Base-by-base conservation (phyloP, 164 flowering plant species). In the Buxus sempervirens region DNA sequence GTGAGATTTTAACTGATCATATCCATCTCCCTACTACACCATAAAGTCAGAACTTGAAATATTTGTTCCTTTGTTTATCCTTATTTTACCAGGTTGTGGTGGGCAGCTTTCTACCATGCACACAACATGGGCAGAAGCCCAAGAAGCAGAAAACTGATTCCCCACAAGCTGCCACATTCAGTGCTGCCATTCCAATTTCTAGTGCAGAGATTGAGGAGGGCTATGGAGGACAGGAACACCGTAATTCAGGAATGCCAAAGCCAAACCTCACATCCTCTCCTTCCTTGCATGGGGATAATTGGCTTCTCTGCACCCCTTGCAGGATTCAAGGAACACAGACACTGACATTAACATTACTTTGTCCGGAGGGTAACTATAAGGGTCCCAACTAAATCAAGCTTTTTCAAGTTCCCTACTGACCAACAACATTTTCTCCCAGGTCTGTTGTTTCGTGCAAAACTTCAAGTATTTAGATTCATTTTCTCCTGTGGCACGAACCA, bases 81-180 rank as follows among this genome's bases (percentile, higher is more conserved):
- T 48, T 9, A 20, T 19, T 58, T 6, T 51, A 58, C 53, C 82
- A 96, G 99, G 88, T 96, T 60, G 96, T 96, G 10, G 92, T 96
- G 23, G 99, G 99, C 16, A 96, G 98, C 67, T 96, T 96, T 77
- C 78, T 96, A 63, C 78, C 95, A 1, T 88, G 86, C 63, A 83
- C 72, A 70, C 96, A 86, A 74, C 94, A 83, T 49, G 96, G 88
- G 74, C 96, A 79, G 70, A 92, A 87, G 75, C 82, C 85, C 13
- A 93, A 87, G 82, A 91, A 87, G 74, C 88, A 71, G 68, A 96
- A 87, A 73, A 54, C 79, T 0, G 95, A 88, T 0, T 32, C 73
- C 20, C 48, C 82, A 19, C 58, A 81, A 25, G 55, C 78, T 5
- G 68, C 73, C 26, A 60, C 78, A 38, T 82, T 86, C 23, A 75